phyloP scores from a whole-genome alignment of 345 rosid species.

The Gossypium mustelinum region DNA sequence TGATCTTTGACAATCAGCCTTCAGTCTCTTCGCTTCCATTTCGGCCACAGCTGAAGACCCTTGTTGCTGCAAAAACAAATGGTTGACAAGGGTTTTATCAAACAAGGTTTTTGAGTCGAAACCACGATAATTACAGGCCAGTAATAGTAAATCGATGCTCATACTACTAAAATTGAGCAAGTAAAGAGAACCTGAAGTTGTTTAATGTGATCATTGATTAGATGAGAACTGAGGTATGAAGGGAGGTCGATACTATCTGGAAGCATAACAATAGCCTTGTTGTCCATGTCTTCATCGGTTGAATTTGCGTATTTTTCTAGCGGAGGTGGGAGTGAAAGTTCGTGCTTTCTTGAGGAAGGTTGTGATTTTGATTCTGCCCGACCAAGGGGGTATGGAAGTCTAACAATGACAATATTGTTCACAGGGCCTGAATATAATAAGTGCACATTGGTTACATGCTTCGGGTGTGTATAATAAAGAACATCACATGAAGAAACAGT shows the following conservation, averaged over 20 bases:
- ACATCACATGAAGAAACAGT: neutral
- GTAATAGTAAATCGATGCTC: neutral
- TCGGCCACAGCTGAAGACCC: conserved; percentile 59
- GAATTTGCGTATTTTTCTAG: conserved; percentile 48
- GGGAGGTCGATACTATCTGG: conserved; percentile 24
- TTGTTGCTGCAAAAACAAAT: conserved; percentile 36
- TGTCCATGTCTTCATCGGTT: conserved; percentile 35
- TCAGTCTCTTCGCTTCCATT: conserved; percentile 61
- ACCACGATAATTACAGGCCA: neutral
- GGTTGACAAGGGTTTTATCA: neutral
- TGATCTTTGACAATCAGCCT: conserved; percentile 38
- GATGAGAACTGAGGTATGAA: conserved; percentile 37
- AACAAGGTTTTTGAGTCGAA: neutral
- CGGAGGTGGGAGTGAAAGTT: conserved; percentile 50
- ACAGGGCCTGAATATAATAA: conserved; percentile 48
- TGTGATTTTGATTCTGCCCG: conserved; percentile 24
- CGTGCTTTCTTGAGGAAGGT: conserved; percentile 50
- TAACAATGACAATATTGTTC: conserved; percentile 58
- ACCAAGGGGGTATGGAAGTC: conserved; percentile 27
- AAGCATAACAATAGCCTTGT: conserved; percentile 39
- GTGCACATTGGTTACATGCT: neutral
- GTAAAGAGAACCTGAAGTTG: conserved; percentile 59
- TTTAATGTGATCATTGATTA: conserved; percentile 52
- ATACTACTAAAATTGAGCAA: neutral
- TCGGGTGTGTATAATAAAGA: neutral